Evolutionary conservation across 495 filamentous ascomycete genomes (phyloP).

Genomic region (Podospora conica): DNA sequence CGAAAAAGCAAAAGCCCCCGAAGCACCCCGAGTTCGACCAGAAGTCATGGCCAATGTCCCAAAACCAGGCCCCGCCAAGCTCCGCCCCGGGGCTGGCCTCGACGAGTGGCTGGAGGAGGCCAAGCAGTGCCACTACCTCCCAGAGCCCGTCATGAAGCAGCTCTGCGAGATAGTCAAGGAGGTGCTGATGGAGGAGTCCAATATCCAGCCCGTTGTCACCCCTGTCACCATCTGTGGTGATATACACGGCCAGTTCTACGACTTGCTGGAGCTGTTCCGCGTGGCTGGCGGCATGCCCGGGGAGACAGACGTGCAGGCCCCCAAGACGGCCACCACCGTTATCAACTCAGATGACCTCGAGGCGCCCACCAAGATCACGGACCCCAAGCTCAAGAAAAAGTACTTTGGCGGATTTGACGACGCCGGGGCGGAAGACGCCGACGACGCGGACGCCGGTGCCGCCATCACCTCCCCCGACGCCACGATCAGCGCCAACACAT

Average conservation of each 20-base stretch:
- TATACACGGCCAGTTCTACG: constrained; percentile 99
- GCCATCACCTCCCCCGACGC: constrained; percentile 34
- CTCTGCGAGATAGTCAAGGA: constrained; percentile 98
- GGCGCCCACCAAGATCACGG: constrained; percentile 76
- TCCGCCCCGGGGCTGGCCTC: constrained; percentile 74
- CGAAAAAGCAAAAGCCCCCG: no score
- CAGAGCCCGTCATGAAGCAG: constrained; percentile 94
- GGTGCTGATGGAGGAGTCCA: constrained; percentile 97
- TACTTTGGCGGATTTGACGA: constrained; percentile 49
- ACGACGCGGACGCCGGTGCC: constrained; percentile 37
- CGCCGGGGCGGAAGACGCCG: constrained; percentile 23
- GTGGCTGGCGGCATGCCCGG: constrained; percentile 94
- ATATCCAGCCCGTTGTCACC: constrained; percentile 91
- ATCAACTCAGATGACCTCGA: constrained; percentile 85
- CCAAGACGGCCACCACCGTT: constrained; percentile 55
- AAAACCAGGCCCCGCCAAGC: constrained; percentile 81
- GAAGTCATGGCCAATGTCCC: constrained; percentile 43
- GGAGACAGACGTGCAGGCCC: constrained; percentile 58
- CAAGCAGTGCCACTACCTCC: constrained; percentile 93
- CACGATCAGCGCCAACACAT: constrained; percentile 36
- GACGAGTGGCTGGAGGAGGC: constrained; percentile 95
- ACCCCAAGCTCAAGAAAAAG: constrained; percentile 76
- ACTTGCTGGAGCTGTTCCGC: constrained; percentile 91
- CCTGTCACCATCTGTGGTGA: constrained; percentile 98
- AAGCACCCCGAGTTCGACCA: neutral